Percentiles rank a stretch among this genome's conserved stretches.
Conservation (phyloP, 1,284 basidiomycete species). For the Trichosporon ovoides region DNA sequence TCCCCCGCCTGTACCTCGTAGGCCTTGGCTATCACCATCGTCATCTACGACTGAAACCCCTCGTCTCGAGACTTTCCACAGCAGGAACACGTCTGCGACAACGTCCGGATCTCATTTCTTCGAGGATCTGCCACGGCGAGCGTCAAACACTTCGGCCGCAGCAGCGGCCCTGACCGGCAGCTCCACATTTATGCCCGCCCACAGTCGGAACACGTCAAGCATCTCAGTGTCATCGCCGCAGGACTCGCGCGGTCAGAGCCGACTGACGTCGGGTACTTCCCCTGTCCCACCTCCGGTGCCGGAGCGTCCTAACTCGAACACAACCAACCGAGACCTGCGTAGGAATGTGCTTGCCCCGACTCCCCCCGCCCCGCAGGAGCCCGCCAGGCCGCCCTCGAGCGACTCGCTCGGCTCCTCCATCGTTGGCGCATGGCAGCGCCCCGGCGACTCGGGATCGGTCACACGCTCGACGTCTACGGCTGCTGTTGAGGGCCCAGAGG, state of each 20-base stretch:
- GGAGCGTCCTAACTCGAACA: neutral
- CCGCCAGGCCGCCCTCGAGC: too few relatives aligned
- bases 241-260: too few relatives aligned
- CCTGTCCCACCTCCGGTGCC: too few relatives aligned
- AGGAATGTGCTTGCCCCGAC: neutral
- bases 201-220: neutral
- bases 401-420: neutral
- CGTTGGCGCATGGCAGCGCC: neutral
- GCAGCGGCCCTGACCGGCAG: neutral
- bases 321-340: neutral
- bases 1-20: conserved; percentile 33
- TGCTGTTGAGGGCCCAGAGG: neutral
- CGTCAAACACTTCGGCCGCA: neutral
- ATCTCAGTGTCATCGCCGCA: neutral
- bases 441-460: neutral
- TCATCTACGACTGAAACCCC: neutral
- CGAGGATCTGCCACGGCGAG: neutral
- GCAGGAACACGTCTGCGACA: neutral
- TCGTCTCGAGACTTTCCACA: neutral
- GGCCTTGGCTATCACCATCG: conserved; percentile 20
- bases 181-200: neutral
- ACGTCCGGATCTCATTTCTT: neutral
- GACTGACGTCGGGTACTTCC: too few relatives aligned
- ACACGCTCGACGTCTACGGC: neutral
- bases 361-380: too few relatives aligned